phyloP scores from a whole-genome alignment of 73 alveolate genomes.

The Vitrella brassicaformis region DNA sequence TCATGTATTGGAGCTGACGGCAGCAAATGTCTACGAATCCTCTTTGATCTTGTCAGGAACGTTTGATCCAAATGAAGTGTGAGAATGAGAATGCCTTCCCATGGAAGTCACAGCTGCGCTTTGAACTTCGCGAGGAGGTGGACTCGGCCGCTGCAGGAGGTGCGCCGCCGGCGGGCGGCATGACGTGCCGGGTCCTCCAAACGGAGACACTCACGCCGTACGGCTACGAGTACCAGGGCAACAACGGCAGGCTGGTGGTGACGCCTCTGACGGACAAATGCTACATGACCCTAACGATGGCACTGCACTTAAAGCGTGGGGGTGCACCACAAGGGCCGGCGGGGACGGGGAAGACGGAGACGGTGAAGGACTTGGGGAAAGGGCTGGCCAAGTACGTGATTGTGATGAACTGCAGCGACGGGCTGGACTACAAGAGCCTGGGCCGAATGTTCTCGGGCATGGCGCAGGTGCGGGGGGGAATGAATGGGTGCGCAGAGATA shows the following conservation, averaged over 20 bases:
- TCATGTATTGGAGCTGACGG: too few species aligned
- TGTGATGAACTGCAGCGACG: conserved; percentile 97
- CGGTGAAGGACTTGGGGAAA: conserved; percentile 98
- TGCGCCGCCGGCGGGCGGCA: conserved; percentile 12
- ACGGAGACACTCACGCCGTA: conserved; percentile 36
- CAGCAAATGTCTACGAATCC: too few species aligned
- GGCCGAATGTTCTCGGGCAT: conserved; percentile 99
- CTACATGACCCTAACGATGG: conserved; percentile 90
- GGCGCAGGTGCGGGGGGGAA: conserved; percentile 64
- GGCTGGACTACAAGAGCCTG: conserved; percentile 91
- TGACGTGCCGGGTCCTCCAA: conserved; percentile 13
- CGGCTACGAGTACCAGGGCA: conserved; percentile 98
- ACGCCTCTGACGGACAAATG: conserved; percentile 99
- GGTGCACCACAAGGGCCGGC: conserved; percentile 99
- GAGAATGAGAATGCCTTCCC: conserved; percentile 73
- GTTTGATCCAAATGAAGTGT: conserved; percentile 25
- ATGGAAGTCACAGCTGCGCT: conserved; percentile 83
- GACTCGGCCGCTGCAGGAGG: neutral
- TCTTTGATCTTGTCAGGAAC: too few species aligned
- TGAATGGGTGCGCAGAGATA: too few species aligned
- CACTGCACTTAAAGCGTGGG: conserved; percentile 96
- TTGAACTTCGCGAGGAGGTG: conserved; percentile 10
- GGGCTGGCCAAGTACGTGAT: conserved; percentile 97
- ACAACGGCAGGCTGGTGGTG: conserved; percentile 98
- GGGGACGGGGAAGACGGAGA: conserved; percentile 99